phyloP scores from a whole-genome alignment of 805 yeast genomes.

The Tetrapisispora phaffii region DNA sequence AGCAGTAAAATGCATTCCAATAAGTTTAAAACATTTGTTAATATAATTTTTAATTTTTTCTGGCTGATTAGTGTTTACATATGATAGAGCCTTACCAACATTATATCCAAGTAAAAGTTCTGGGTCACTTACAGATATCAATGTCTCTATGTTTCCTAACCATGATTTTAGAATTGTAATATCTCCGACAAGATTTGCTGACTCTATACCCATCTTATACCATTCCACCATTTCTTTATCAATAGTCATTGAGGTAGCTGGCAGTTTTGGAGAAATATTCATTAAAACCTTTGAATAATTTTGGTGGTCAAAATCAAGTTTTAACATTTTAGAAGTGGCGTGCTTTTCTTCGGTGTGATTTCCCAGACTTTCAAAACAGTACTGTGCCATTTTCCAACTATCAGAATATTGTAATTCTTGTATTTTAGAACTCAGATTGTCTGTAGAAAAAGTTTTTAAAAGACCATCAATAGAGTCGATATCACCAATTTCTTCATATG shows the following conservation, averaged over 20 bases:
- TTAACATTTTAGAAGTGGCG: slow-evolving; percentile 46
- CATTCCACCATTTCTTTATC: slow-evolving; percentile 36
- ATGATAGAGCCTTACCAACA: slow-evolving; percentile 52
- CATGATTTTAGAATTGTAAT: slow-evolving; percentile 43
- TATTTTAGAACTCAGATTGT: slow-evolving; percentile 64
- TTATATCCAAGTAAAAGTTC: slow-evolving; percentile 48
- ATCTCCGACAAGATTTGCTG: slow-evolving; percentile 60
- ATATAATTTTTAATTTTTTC: slow-evolving; percentile 33
- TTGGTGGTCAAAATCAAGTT: slow-evolving; percentile 68
- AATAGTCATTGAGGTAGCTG: slow-evolving; percentile 31
- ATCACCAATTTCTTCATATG: slow-evolving; percentile 83
- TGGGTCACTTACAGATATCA: slow-evolving; percentile 38
- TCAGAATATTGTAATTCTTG: slow-evolving; percentile 75
- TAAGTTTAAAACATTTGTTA: slow-evolving; percentile 41
- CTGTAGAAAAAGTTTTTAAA: slow-evolving; percentile 58
- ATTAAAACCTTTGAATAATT: slow-evolving; percentile 57
- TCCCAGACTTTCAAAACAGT: slow-evolving; percentile 65
- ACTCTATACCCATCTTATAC: slow-evolving; percentile 61
- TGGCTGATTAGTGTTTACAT: slow-evolving; percentile 31
- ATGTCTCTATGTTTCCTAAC: slow-evolving; percentile 44
- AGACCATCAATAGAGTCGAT: slow-evolving; percentile 85
- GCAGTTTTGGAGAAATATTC: slow-evolving; percentile 37
- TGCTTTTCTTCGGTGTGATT: slow-evolving; percentile 29
- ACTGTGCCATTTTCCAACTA: slow-evolving; percentile 80
- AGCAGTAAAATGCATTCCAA: slow-evolving; percentile 51